Evolutionary conservation across 495 filamentous ascomycete genomes (phyloP).

Genomic region (Aspergillus steynii): DNA sequence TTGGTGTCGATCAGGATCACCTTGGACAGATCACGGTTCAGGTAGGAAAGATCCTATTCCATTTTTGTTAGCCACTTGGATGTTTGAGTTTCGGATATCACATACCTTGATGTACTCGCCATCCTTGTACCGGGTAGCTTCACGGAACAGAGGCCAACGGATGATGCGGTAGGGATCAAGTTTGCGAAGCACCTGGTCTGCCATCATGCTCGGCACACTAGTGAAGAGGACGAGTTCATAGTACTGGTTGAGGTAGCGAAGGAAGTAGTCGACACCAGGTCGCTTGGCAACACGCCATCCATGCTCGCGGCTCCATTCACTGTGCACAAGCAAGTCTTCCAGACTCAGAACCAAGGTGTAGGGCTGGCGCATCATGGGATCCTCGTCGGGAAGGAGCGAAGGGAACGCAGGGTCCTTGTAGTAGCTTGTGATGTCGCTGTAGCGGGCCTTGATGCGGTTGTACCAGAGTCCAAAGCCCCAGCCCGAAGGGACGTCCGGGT

Average conservation of each 20-base stretch:
- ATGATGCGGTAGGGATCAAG: conserved; percentile 95
- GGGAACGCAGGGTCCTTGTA: conserved; percentile 96
- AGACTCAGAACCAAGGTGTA: conserved; percentile 90
- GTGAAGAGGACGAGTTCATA: conserved; percentile 98
- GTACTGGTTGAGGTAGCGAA: conserved; percentile 94
- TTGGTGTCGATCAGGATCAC: conserved; percentile 91
- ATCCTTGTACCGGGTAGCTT: conserved; percentile 91
- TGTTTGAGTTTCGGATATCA: neutral
- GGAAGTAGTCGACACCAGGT: conserved; percentile 94
- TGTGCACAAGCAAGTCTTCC: conserved; percentile 92
- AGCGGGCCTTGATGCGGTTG: conserved; percentile 71
- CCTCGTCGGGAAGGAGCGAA: conserved; percentile 87
- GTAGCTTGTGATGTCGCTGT: conserved; percentile 74
- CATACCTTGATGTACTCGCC: conserved; percentile 95
- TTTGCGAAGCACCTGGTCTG: conserved; percentile 85
- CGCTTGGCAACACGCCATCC: conserved; percentile 96
- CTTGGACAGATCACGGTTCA: conserved; percentile 93
- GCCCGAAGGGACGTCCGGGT: conserved; percentile 70
- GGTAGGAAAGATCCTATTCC: conserved; percentile 82
- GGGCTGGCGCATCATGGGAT: conserved; percentile 77
- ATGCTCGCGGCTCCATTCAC: conserved; percentile 88
- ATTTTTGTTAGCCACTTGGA: conserved; percentile 6
- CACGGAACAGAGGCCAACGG: conserved; percentile 91
- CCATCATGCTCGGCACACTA: conserved; percentile 74
- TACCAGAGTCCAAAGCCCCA: conserved; percentile 76